Base-by-base conservation (phyloP, 148 eudicot genomes). In the Amaranthus palmeri region DNA sequence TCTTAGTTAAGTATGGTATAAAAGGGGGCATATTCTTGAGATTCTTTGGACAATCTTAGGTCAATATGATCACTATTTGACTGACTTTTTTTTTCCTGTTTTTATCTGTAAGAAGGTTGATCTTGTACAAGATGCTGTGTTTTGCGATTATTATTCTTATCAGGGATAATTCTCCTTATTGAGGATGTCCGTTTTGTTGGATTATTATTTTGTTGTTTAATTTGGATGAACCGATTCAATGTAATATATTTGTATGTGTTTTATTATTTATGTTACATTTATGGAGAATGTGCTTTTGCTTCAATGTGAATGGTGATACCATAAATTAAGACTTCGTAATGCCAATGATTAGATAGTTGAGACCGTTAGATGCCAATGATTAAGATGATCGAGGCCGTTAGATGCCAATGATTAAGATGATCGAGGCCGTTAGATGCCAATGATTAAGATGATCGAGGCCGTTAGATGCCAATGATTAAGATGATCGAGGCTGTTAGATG, bases 11-110 rank as follows among this genome's bases (percentile, higher is more conserved):
- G 36, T 25, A 65, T 65, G 10, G 71, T 45, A 25, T 57, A 6
- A 66, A 12, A 45, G n/a, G 55, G 55, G 14, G 65, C 64, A 74
- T 74, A 74, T 74, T 44, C 56, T 74, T 49, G 36, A 47, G 69
- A 72, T 50, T 72, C 9, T 53, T 42, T 43, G 69, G n/a, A 25
- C 9, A 10, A 5, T 65, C 54, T 45, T 36, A 51, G 56, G 55
- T 66, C 77, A 68, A 25, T 57, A 2, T 40, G 49, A 59, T 66
- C 56, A 75, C 42, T 69, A 36, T 43, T 57, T 49, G 36, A 57
- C 4, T 62, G 36, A 15, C 25, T 54, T 41, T 53, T 64, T 54
- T 46, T 25, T 9, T 53, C 36, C 41, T 15, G 25, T 70, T 3
- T 57, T 4, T 8, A 71, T 44, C 10, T 4, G 44, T 58, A 47